Conservation (phyloP, 1,284 basidiomycete genomes). For the Cutaneotrichosporon sp. region DNA sequence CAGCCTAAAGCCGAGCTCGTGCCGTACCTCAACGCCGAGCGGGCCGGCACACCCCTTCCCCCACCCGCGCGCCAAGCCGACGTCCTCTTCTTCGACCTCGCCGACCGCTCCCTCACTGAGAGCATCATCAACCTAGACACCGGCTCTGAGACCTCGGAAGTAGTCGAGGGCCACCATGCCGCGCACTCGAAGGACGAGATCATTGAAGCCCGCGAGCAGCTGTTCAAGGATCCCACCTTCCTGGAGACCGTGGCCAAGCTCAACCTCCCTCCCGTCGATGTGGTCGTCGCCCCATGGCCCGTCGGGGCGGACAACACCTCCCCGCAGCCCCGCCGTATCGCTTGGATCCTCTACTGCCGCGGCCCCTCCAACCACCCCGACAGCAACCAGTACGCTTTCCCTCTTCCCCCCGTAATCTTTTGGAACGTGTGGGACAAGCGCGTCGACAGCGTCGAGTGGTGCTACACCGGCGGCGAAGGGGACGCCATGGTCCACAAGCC, state of each 20-base stretch:
- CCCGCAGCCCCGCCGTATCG: slow-evolving; percentile 7
- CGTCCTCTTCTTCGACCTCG: slow-evolving; percentile 12
- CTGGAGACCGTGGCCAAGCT: slow-evolving; percentile 1
- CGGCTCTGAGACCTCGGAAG: not conserved
- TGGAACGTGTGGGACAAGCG: slow-evolving; percentile 6
- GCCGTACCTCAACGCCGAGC: slow-evolving; percentile 11
- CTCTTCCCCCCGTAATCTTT: slow-evolving; percentile 1
- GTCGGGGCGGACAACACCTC: slow-evolving; percentile 6
- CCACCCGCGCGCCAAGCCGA: slow-evolving; percentile 7
- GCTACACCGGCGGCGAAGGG: slow-evolving; percentile 10
- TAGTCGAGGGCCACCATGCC: slow-evolving; percentile 2
- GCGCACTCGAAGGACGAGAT: slow-evolving; percentile 6
- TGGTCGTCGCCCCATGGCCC: slow-evolving; percentile 8
- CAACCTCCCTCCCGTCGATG: not conserved
- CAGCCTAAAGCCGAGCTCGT: slow-evolving; percentile 10
- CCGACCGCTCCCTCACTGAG: not conserved
- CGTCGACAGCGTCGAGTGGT: slow-evolving; percentile 4
- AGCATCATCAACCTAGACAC: slow-evolving; percentile 10
- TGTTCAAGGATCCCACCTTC: not conserved
- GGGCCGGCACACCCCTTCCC: not conserved
- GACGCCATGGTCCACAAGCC: slow-evolving; percentile 5
- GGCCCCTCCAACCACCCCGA: slow-evolving; percentile 10
- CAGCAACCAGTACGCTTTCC: slow-evolving; percentile 12
- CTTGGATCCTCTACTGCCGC: slow-evolving; percentile 8
- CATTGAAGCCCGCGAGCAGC: not conserved